Evolutionary conservation across 2,329 filamentous ascomycete genomes (phyloP), one percentile per base, ranked within the genome.

Genomic region (Didymella exigua): DNA sequence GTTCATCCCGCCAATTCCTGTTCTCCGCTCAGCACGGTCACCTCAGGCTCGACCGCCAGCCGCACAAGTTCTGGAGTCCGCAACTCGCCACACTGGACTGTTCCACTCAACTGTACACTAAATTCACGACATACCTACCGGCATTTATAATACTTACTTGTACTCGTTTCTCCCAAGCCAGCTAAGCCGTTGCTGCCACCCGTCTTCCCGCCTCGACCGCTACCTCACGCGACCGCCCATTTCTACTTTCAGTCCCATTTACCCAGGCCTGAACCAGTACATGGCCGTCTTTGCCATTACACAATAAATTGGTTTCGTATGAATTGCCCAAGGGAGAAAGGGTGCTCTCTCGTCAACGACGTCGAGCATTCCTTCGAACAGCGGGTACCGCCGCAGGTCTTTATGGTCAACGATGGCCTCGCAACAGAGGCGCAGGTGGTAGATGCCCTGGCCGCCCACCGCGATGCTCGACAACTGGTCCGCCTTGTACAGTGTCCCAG

Each of bases 401-500:
- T 77, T 66, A 80, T 80, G 78, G 71, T 75, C 61, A 63, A 72
- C 64, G 59, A 77, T 77, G 76, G 61, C 29, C 48, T 57, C 49
- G 43, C 65, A 29, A 49, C 57, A 54, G 72, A 74, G 62, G 68
- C 72, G 60, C 62, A 63, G 61, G 72, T 71, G 53, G 63, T 67
- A 47, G 64, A 60, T 38, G 74, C 72, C 47, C 73, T 84, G 56
- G 77, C 79, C 59, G 79, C 83, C 27, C 76, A 80, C 61, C 76
- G 78, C 59, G 80, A 87, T 70, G 83, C 85, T 16, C 82, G 89
- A 60, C 78, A 84, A 53, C 79, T 92, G 49, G 81, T 96, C 58
- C 87, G 87, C 37, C 78, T 95, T 34, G 82, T 95, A 48, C 91
- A 96, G 76, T 97, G 93, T 71, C 82, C 82, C 10, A 78, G 83